Percentiles rank a stretch among this genome's conserved stretches.
Evolutionary conservation across 805 yeast species (phyloP).

Genomic region (Trichomonascus vanleenenianus): DNA sequence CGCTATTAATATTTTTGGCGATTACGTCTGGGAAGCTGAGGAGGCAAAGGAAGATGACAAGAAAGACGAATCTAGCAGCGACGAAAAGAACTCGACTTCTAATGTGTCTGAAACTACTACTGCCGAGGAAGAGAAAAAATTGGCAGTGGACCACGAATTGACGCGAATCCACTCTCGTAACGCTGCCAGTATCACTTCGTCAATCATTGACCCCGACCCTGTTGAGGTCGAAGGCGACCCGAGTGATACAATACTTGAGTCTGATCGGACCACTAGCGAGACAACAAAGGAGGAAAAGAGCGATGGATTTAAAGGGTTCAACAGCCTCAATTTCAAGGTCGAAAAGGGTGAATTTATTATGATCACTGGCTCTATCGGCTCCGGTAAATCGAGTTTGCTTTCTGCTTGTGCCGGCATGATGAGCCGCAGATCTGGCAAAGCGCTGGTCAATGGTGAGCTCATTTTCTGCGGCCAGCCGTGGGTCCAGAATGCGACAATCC

Average conservation of each 20-base stretch:
- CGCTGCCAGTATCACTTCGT: conserved; percentile 20
- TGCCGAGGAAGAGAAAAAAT: conserved; percentile 7
- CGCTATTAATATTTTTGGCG: conserved; percentile 47
- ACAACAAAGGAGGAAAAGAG: conserved; percentile 7
- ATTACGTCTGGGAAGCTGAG: conserved; percentile 57
- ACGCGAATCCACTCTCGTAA: conserved; percentile 34
- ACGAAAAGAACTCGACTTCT: background rate
- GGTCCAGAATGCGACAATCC: conserved; percentile 65
- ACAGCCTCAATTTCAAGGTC: conserved; percentile 41
- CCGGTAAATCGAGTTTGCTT: conserved; percentile 62
- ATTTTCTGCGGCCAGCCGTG: conserved; percentile 54
- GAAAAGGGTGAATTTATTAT: conserved; percentile 56
- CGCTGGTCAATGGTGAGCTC: conserved; percentile 42
- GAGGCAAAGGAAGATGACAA: conserved; percentile 10
- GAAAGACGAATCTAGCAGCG: background rate
- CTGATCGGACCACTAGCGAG: background rate
- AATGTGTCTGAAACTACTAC: conserved; percentile 1
- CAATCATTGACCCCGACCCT: conserved; percentile 38
- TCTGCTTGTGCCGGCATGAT: conserved; percentile 59
- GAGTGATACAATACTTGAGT: conserved; percentile 30
- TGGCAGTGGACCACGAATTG: conserved; percentile 20
- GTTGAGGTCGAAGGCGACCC: conserved; percentile 42
- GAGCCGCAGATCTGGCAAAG: conserved; percentile 42
- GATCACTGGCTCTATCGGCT: conserved; percentile 63
- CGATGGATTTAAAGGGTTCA: conserved; percentile 24